Conservation (phyloP, 202 grass and related monocot species). For the Panicum virgatum region DNA sequence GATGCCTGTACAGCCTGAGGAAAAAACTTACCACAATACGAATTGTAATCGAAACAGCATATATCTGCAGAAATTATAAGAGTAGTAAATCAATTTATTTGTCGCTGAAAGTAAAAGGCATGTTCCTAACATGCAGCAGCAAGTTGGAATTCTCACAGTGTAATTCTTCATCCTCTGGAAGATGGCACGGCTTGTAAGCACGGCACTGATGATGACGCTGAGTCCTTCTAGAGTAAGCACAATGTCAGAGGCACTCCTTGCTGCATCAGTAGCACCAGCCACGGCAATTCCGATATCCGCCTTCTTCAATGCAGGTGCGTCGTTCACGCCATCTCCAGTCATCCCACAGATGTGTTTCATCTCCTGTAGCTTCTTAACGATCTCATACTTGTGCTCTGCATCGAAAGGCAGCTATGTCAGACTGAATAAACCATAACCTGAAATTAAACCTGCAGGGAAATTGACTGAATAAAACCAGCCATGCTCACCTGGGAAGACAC, state of each 20-base stretch:
- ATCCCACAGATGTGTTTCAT: slow-evolving; percentile 74
- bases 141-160: slow-evolving; percentile 33
- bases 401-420: background rate
- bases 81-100: background rate
- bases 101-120: background rate
- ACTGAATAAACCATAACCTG: background rate
- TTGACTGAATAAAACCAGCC: no score
- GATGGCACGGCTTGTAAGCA: slow-evolving; percentile 67
- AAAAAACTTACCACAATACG: slow-evolving; percentile 68
- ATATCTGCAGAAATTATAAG: slow-evolving; percentile 45
- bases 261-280: slow-evolving; percentile 62
- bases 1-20: background rate
- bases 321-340: slow-evolving; percentile 75
- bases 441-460: background rate
- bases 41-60: slow-evolving; percentile 74
- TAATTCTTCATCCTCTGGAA: slow-evolving; percentile 87
- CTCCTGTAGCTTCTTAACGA: slow-evolving; percentile 69
- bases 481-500: slow-evolving; percentile 65
- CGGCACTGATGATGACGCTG: slow-evolving; percentile 71
- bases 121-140: background rate
- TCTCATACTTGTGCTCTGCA: slow-evolving; percentile 77
- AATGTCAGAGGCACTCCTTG: slow-evolving; percentile 64
- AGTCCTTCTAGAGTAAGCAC: slow-evolving; percentile 66
- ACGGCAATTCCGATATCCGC: slow-evolving; percentile 77
- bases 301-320: slow-evolving; percentile 69